Base-by-base conservation (phyloP, 2,329 filamentous ascomycete species). In the Monilinia polystroma region DNA sequence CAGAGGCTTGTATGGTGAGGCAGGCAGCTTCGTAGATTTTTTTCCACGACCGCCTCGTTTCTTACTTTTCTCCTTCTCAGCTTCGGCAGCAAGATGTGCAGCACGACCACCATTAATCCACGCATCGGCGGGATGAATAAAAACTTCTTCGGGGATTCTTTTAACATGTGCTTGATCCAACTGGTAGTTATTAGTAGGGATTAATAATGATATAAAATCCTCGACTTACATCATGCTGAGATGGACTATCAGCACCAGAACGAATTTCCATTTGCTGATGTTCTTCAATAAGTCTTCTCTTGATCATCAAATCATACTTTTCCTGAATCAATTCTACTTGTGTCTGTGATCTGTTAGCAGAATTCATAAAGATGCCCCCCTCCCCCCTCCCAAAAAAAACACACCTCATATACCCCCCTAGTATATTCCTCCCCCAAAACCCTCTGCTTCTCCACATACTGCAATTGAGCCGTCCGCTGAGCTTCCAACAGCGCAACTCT, bases 151-250 rank as follows among this genome's bases (percentile, higher is more conserved):
- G 14, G 51, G 58, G 16, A 66, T 66, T 38, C 65, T 63, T 10
- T 54, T 66, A 23, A 63, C 49, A 26, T 65, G 58, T 56, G 66
- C 54, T 45, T 32, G n/a, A 57, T 73, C 67, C 58, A 68, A 66
- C 73, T 75, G 60, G 35, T 38, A 54, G 20, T 38, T 52, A 54
- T 72, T 64, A 72, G 68, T 43, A 63, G 23, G 11, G 6, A n/a
- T 32, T 32, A 8, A 26, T n/a, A 14, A n/a, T n/a, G 29, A n/a
- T n/a, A 45, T 12, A 53, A 18, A 43, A n/a, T 45, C 29, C 32
- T 20, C 29, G 16, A 72, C 72, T 73, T 71, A 74, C 73, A n/a
- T 66, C 66, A 57, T 68, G 66, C 23, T 69, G 67, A 41, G 72
- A 73, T 12, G 72, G 70, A 58, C 71, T 71, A 47, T 73, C 70